A percentile compares a stretch with the other conserved stretches of the same genome.
Conservation (phyloP, 768 basidiomycete species). For the Lentinula sp. region DNA sequence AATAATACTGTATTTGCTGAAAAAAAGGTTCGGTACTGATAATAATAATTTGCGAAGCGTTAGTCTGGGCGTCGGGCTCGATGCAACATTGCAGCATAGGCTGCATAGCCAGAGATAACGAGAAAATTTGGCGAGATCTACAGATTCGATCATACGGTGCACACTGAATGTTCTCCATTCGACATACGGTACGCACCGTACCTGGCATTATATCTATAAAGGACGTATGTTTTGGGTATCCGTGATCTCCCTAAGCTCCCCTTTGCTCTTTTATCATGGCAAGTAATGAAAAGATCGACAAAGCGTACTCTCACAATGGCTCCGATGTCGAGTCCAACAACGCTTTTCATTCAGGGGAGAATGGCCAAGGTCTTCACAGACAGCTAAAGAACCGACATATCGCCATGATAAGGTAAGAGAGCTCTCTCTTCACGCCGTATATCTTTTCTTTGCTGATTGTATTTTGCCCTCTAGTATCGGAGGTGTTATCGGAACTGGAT, state of each 20-base stretch:
- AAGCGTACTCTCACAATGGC: neutral
- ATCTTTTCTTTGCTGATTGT: neutral
- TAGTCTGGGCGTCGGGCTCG: neutral
- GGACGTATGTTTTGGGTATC: neutral
- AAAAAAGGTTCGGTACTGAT: neutral
- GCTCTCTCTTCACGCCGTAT: neutral
- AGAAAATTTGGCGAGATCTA: neutral
- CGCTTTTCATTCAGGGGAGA: neutral
- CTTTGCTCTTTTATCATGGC: neutral
- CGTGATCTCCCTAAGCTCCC: neutral
- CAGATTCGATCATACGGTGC: neutral
- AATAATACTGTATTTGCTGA: neutral
- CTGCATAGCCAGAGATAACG: neutral
- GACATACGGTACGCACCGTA: neutral
- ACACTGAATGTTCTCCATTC: neutral
- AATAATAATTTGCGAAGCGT: neutral
- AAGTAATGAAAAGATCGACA: neutral
- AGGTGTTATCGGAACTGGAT: constrained; percentile 49
- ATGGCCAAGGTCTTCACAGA: constrained; percentile 31
- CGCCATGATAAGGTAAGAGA: constrained; percentile 66
- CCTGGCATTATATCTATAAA: neutral
- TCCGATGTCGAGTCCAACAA: neutral
- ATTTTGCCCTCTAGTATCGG: neutral
- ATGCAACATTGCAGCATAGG: neutral
- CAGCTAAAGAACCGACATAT: constrained; percentile 76